Base-by-base conservation (phyloP, 1,139 yeast species). In the Debaryomycetaceae sp. region DNA sequence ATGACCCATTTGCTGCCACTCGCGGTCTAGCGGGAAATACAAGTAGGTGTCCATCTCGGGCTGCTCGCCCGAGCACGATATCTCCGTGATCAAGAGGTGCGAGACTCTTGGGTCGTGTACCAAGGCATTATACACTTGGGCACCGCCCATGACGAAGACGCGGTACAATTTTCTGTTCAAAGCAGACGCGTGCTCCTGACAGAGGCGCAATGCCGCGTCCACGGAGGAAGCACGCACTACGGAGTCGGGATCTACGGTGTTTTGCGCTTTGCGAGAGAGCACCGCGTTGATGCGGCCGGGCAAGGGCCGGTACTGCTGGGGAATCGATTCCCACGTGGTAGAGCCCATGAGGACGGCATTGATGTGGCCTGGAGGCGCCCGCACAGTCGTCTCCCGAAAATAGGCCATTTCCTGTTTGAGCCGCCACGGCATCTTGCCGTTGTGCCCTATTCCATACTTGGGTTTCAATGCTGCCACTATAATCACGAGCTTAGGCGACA, bases 321-420 rank as follows among this genome's bases (percentile, higher is more conserved):
- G 98, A 27, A 90, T 86, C 6, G 95, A 82, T 23, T 86, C 92
- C 95, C 97, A 90, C 1, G 98, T 90, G 47, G 77, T 80, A 32
- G 96, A 67, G 4, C 99, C 99, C 99, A 92, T 90, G 7, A 92
- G 66, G 11, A 92, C 97, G 0, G 86, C 93, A 43, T 87, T 83
- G 32, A 55, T 49, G 33, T 53, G 55, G 5, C 34, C 35, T 4
- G 62, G 44, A 25, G 51, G 53, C 4, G 42, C 40, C 32, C 41
- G 40, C 4, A 76, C 56, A 0, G 98, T 90, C 13, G 82, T 79
- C 32, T 73, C 72, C 35, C 73, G 69, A 59, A 90, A 90, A 50
- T 78, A 90, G 45, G 73, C 73, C 77, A 92, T 83, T 51, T 90
- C 99, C 32, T 77, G 68, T 31, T 74, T 65, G 20, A 90, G 62